Evolutionary conservation across 345 rosid genomes (phyloP).

Genomic region (Gossypium australe): DNA sequence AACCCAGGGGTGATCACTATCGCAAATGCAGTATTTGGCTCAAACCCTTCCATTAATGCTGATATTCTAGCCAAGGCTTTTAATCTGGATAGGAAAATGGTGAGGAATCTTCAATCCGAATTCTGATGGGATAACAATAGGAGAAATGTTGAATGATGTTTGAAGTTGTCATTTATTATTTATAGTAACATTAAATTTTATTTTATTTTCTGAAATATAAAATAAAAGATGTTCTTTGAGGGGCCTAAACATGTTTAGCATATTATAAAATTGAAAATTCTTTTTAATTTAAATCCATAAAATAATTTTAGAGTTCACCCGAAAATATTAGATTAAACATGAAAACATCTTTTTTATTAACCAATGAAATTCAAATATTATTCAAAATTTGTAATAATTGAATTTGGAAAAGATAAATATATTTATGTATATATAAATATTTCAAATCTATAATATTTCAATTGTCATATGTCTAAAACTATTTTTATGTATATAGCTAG

Average conservation of each 20-base stretch:
- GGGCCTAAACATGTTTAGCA: not conserved
- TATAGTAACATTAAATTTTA: not conserved
- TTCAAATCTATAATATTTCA: too few species aligned
- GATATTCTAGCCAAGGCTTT: conserved; percentile 22
- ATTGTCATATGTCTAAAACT: too few species aligned
- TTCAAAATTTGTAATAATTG: too few species aligned
- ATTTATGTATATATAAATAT: too few species aligned
- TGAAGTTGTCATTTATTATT: not conserved
- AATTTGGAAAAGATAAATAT: too few species aligned
- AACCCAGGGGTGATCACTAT: conserved; percentile 22
- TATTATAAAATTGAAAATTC: too few species aligned
- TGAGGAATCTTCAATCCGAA: conserved; percentile 8
- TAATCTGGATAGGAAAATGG: conserved; percentile 9
- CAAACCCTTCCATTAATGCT: not conserved
- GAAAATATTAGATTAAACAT: too few species aligned
- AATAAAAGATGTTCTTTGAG: not conserved
- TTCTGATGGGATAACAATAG: not conserved
- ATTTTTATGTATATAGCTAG: too few species aligned
- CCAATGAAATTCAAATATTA: too few species aligned
- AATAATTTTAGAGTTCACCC: too few species aligned
- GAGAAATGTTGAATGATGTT: not conserved
- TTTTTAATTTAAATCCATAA: too few species aligned
- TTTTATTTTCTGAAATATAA: not conserved
- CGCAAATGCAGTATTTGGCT: not conserved
- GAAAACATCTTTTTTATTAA: too few species aligned